Evolutionary conservation across 495 filamentous ascomycete genomes (phyloP).

Genomic region (Hapsidospora chrysogenum): DNA sequence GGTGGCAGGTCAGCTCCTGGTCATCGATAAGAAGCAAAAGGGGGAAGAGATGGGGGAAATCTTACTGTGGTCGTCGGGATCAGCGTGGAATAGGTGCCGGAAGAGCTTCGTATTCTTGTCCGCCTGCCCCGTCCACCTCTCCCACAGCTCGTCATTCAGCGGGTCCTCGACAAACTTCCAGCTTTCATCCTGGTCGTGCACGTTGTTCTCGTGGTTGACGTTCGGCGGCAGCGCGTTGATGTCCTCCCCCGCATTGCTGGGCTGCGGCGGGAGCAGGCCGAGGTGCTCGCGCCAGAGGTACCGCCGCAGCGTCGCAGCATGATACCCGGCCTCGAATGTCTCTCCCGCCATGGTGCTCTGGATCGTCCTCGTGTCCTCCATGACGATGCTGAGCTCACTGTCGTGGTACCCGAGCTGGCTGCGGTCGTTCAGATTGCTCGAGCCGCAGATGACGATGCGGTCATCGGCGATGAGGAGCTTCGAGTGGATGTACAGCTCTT

Average conservation of each 20-base stretch:
- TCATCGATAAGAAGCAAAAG: neutral
- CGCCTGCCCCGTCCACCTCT: slow-evolving; percentile 63
- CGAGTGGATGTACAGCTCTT: slow-evolving; percentile 86
- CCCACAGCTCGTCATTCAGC: slow-evolving; percentile 64
- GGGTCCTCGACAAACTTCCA: slow-evolving; percentile 75
- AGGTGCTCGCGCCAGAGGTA: slow-evolving; percentile 90
- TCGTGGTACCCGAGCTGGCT: slow-evolving; percentile 84
- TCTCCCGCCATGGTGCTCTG: slow-evolving; percentile 62
- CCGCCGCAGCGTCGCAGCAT: slow-evolving; percentile 66
- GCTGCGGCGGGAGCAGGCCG: slow-evolving; percentile 61
- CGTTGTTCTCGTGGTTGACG: slow-evolving; percentile 49
- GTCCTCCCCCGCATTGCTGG: slow-evolving; percentile 50
- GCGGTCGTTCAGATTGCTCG: slow-evolving; percentile 84
- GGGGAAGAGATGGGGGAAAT: neutral
- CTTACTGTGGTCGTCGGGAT: slow-evolving; percentile 72
- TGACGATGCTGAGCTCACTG: slow-evolving; percentile 80
- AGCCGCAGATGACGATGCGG: slow-evolving; percentile 65
- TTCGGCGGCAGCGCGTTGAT: slow-evolving; percentile 72
- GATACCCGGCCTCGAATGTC: slow-evolving; percentile 53
- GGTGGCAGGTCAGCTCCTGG: slow-evolving; percentile 3
- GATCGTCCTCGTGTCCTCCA: slow-evolving; percentile 70
- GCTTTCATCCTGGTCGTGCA: slow-evolving; percentile 40
- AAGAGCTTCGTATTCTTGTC: slow-evolving; percentile 72
- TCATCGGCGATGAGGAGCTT: slow-evolving; percentile 84
- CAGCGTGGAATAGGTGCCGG: slow-evolving; percentile 75